Evolutionary conservation across 225 moss, liverwort and hornwort genomes (phyloP).

Genomic region (Pseudisothecium myosuroides): DNA sequence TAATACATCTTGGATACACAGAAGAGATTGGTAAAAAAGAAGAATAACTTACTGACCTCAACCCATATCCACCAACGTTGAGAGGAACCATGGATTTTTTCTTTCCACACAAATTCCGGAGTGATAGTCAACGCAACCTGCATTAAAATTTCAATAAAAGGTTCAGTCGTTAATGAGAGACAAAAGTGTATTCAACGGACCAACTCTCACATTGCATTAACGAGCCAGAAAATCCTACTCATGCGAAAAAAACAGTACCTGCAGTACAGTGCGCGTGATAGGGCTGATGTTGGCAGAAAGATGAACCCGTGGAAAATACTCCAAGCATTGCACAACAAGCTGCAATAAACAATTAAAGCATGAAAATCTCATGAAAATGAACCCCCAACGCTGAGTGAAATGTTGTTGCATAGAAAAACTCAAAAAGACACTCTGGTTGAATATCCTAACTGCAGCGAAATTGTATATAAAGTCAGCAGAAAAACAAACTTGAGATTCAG

Average conservation of each 20-base stretch:
- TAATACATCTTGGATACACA: not conserved
- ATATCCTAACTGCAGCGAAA: not conserved
- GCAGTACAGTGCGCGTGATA: conserved; percentile 94
- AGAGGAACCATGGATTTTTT: conserved; percentile 76
- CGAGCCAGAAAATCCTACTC: not conserved
- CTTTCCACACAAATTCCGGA: conserved; percentile 93
- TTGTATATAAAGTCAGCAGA: not conserved
- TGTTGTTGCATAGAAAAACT: not conserved
- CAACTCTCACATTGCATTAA: not conserved
- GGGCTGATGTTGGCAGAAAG: conserved; percentile 91
- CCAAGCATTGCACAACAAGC: conserved; percentile 78
- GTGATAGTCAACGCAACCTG: conserved; percentile 85
- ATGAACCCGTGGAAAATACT: conserved; percentile 68
- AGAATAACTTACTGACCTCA: conserved; percentile 41
- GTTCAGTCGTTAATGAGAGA: not conserved
- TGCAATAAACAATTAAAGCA: conserved; percentile 27
- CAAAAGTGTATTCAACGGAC: not conserved
- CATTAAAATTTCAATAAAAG: not conserved
- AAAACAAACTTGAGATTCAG: not conserved
- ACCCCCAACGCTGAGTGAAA: not conserved
- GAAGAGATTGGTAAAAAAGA: not conserved
- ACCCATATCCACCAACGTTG: conserved; percentile 99
- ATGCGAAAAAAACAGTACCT: conserved; percentile 23
- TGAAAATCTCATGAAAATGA: not conserved
- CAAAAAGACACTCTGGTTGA: not conserved